Percentiles rank a stretch among this genome's conserved stretches.
Evolutionary conservation across 1,139 yeast genomes (phyloP).

Genomic region (Suhomyces panamericanus): DNA sequence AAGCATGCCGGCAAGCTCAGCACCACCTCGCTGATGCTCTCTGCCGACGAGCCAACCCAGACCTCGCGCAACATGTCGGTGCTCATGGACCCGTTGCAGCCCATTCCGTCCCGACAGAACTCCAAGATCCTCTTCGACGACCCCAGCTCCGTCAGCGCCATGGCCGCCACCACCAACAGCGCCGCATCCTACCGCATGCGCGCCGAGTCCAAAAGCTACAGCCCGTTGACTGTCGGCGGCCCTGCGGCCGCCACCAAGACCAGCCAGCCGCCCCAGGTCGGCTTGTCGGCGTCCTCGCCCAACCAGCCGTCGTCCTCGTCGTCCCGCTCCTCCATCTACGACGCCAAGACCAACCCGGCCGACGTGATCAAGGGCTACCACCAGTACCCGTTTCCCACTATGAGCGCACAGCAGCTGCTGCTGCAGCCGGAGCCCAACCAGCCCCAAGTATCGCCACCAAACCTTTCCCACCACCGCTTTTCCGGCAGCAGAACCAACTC

Average conservation of each 20-base stretch:
- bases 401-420: slow-evolving; percentile 7
- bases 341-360: slow-evolving; percentile 2
- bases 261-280: background rate
- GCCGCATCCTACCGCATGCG: slow-evolving; percentile 7
- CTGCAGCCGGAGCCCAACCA: background rate
- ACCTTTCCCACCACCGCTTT: slow-evolving; percentile 2
- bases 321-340: slow-evolving; percentile 10
- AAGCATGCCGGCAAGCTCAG: slow-evolving; percentile 9
- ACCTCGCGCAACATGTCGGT: slow-evolving; percentile 23
- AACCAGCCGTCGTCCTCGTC: slow-evolving; percentile 7
- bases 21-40: slow-evolving; percentile 8
- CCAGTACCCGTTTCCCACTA: slow-evolving; percentile 18
- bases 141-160: background rate
- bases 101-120: slow-evolving; percentile 22
- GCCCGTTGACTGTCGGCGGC: slow-evolving; percentile 17
- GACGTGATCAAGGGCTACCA: slow-evolving; percentile 7
- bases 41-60: slow-evolving; percentile 6
- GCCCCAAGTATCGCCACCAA: slow-evolving; percentile 4
- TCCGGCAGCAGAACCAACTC: slow-evolving; percentile 23
- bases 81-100: slow-evolving; percentile 39
- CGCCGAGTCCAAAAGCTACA: slow-evolving; percentile 16
- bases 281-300: slow-evolving; percentile 6
- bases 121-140: slow-evolving; percentile 9
- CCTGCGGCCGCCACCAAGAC: background rate
- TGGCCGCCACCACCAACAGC: background rate